Conservation (phyloP, 257 asterid species). For the Scutellaria minor region DNA sequence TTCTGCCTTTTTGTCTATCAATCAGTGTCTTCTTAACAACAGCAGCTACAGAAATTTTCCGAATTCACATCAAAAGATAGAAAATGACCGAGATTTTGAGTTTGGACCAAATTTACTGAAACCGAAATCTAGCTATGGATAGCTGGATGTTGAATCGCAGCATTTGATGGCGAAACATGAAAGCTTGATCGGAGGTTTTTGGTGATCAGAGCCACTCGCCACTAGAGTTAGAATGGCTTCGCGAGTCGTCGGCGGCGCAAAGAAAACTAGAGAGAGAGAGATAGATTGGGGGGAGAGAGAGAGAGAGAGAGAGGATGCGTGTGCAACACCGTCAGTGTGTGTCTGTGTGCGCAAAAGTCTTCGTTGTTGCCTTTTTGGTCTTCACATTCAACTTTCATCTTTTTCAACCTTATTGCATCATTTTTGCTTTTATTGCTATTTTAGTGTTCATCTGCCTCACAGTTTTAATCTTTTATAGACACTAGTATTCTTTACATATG, state of each 20-base stretch:
- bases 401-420: background rate
- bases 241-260: constrained; percentile 36
- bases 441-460: background rate
- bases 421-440: background rate
- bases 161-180: constrained; percentile 15
- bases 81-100: constrained; percentile 11
- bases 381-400: constrained; percentile 32
- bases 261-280: constrained; percentile 33
- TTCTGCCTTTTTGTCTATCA: background rate
- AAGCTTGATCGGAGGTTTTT: constrained; percentile 9
- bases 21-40: constrained; percentile 7
- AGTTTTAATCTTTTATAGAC: background rate
- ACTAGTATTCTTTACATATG: too few relatives aligned
- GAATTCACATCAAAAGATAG: background rate
- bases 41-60: constrained; percentile 12
- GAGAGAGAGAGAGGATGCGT: background rate
- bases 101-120: constrained; percentile 23
- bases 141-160: background rate
- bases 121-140: constrained; percentile 27
- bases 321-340: constrained; percentile 11
- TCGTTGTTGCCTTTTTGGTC: constrained; percentile 42
- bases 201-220: constrained; percentile 27
- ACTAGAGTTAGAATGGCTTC: background rate
- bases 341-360: constrained; percentile 38
- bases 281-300: too few relatives aligned